These are phyloP conservation scores for Colletotrichum navitas DNA, from an alignment of 2,329 filamentous ascomycete genomes.

Conservation along the genomic window DNA sequence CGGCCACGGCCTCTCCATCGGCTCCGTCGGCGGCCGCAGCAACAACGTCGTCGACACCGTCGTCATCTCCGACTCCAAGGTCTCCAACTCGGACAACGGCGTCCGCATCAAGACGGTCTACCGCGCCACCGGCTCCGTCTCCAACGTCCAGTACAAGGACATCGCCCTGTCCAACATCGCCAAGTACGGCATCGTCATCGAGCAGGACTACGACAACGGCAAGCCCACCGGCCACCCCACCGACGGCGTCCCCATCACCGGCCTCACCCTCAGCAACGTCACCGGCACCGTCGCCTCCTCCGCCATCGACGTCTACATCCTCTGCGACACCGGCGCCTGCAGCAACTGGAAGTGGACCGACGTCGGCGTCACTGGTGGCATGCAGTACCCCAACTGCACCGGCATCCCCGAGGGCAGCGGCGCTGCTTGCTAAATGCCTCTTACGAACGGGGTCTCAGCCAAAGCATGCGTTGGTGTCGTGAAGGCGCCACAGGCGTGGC, in stretches of 20 bases:
- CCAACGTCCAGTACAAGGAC: constrained; percentile 57
- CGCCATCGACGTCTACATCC: constrained; percentile 63
- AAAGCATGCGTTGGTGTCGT: too few relatives aligned
- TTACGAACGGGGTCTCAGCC: neutral
- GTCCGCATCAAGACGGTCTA: constrained; percentile 64
- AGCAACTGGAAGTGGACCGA: constrained; percentile 65
- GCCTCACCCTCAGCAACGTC: constrained; percentile 58
- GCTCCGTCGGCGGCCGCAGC: constrained; percentile 60
- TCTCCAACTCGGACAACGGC: constrained; percentile 67
- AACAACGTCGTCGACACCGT: constrained; percentile 67
- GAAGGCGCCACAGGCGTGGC: too few relatives aligned
- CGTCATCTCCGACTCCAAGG: constrained; percentile 61
- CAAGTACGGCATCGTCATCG: constrained; percentile 56
- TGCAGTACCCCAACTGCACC: constrained; percentile 47
- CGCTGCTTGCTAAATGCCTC: constrained; percentile 33
- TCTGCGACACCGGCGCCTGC: constrained; percentile 65
- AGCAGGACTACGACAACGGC: constrained; percentile 63
- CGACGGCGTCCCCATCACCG: constrained; percentile 66
- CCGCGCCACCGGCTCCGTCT: constrained; percentile 59
- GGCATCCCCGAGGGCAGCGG: constrained; percentile 44
- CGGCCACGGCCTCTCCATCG: constrained; percentile 59
- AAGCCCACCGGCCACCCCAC: constrained; percentile 55
- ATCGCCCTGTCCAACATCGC: constrained; percentile 58
- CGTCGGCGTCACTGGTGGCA: constrained; percentile 65
- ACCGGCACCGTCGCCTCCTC: constrained; percentile 56